Evolutionary conservation across 2,329 filamentous ascomycete species (phyloP).

Genomic region (Colletotrichum sp.): DNA sequence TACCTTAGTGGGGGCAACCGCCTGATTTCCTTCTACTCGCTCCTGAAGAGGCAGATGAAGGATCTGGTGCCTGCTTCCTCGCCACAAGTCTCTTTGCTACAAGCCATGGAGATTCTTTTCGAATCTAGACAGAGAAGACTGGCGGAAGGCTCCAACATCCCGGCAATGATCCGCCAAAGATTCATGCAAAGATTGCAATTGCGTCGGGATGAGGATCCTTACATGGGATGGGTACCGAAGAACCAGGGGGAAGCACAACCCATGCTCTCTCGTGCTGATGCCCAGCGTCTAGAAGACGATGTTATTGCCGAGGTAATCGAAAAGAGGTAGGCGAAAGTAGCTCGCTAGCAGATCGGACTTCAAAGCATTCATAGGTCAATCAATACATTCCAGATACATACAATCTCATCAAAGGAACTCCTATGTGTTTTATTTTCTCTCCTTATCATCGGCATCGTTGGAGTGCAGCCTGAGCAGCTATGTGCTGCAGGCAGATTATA

Average conservation of each 20-base stretch:
- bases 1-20: neutral
- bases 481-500: too few species aligned
- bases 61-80: neutral
- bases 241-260: neutral
- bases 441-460: too few species aligned
- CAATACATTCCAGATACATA: too few species aligned
- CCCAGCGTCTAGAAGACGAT: neutral
- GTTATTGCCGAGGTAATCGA: neutral
- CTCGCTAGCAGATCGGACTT: neutral
- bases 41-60: neutral
- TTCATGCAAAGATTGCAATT: neutral
- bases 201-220: neutral
- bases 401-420: too few species aligned
- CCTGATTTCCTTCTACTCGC: neutral
- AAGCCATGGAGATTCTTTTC: neutral
- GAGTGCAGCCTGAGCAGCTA: too few species aligned
- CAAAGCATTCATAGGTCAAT: too few species aligned
- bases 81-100: neutral
- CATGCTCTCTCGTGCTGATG: neutral
- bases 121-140: neutral
- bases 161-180: neutral
- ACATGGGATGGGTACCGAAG: neutral
- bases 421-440: too few species aligned
- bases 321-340: neutral
- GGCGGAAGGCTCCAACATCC: neutral